These are phyloP conservation scores for Mycena floridula DNA, from an alignment of 768 basidiomycete genomes.

Conservation along the genomic window DNA sequence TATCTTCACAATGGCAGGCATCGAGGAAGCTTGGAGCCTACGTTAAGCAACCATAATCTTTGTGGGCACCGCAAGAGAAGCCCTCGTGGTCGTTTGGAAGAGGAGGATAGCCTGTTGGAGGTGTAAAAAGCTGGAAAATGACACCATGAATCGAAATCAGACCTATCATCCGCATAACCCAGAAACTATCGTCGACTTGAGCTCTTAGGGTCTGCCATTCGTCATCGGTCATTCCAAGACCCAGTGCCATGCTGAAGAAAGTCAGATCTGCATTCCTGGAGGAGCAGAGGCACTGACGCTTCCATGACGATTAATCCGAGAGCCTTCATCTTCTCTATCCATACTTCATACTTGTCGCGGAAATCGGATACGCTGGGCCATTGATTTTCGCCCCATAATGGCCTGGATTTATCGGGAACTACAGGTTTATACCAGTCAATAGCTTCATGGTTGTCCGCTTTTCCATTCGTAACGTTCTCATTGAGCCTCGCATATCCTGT, in stretches of 20 bases:
- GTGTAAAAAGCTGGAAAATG: background rate
- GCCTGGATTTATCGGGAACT: constrained; percentile 60
- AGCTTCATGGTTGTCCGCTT: constrained; percentile 81
- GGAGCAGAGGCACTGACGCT: constrained; percentile 49
- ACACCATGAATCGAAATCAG: background rate
- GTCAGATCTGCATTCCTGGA: background rate
- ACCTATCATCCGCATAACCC: constrained; percentile 87
- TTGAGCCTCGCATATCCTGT: constrained; percentile 75
- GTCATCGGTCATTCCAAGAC: constrained; percentile 62
- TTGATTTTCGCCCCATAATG: constrained; percentile 82
- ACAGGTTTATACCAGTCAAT: constrained; percentile 80
- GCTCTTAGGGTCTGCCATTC: constrained; percentile 67
- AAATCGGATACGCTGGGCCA: constrained; percentile 68
- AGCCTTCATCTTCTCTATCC: constrained; percentile 82
- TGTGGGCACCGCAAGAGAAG: constrained; percentile 87
- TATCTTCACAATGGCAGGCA: background rate
- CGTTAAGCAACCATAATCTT: constrained; percentile 91
- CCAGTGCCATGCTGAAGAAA: constrained; percentile 64
- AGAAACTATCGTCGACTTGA: constrained; percentile 81
- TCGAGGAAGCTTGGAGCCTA: constrained; percentile 25
- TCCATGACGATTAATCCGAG: constrained; percentile 82
- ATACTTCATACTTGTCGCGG: constrained; percentile 56
- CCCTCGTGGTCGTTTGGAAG: constrained; percentile 76
- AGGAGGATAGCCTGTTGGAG: constrained; percentile 73
- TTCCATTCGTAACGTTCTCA: constrained; percentile 84